Conservation (phyloP, 148 eudicot species). For the Linanthus parryae region DNA sequence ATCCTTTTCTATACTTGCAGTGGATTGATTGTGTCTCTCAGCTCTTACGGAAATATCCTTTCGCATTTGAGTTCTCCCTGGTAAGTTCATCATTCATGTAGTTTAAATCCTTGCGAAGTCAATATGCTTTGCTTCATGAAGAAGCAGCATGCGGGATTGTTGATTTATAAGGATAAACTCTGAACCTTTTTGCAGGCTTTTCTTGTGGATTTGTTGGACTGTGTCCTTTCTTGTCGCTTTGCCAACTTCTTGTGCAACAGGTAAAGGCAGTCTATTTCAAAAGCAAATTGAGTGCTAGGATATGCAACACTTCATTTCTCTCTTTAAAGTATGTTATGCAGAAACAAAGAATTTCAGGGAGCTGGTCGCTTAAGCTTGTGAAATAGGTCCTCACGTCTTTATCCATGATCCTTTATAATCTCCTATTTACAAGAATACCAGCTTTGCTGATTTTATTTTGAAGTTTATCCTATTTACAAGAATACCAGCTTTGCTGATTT, state of each 20-base stretch:
- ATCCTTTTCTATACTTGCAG: slow-evolving; percentile 40
- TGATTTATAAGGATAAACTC: slow-evolving; percentile 1
- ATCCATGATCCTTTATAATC: too few species aligned
- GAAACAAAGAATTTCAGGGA: too few species aligned
- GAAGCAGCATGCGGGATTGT: neutral
- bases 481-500: too few species aligned
- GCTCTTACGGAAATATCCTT: slow-evolving; percentile 88
- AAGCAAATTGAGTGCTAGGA: neutral
- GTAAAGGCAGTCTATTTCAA: slow-evolving; percentile 24
- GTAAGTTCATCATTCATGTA: slow-evolving; percentile 33
- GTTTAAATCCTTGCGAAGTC: too few species aligned
- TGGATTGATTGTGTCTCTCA: slow-evolving; percentile 99
- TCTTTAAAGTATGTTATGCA: too few species aligned
- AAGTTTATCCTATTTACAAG: too few species aligned
- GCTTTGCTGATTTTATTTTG: too few species aligned
- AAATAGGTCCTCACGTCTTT: too few species aligned
- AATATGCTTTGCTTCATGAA: slow-evolving; percentile 6
- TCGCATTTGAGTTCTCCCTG: slow-evolving; percentile 91
- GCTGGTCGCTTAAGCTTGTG: too few species aligned
- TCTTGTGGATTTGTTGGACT: slow-evolving; percentile 85
- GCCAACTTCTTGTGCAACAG: slow-evolving; percentile 97
- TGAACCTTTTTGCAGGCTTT: slow-evolving; percentile 44
- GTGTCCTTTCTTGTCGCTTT: slow-evolving; percentile 85
- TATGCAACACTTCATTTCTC: too few species aligned
- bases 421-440: too few species aligned